Evolutionary conservation across 805 yeast genomes (phyloP).

Genomic region (Kazachstania africana): DNA sequence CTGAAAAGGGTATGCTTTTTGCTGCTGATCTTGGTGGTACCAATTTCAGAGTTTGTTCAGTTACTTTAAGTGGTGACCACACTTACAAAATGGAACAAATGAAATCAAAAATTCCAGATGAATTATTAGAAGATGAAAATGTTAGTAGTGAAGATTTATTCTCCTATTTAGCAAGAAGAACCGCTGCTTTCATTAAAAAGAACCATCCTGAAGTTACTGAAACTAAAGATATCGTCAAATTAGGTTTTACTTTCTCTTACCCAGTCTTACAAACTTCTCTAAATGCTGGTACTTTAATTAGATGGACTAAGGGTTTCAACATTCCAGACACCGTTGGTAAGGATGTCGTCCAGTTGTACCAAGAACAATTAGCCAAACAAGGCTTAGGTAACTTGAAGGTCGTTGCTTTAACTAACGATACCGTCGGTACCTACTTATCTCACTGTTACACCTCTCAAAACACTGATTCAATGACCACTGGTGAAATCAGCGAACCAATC

Average conservation of each 20-base stretch:
- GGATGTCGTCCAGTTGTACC: slow-evolving; percentile 69
- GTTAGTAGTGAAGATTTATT: slow-evolving; percentile 54
- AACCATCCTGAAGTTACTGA: slow-evolving; percentile 42
- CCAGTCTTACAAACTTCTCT: slow-evolving; percentile 83
- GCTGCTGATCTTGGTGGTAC: slow-evolving; percentile 97
- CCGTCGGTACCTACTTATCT: slow-evolving; percentile 86
- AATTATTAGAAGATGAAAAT: slow-evolving; percentile 47
- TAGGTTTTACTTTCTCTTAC: slow-evolving; percentile 92
- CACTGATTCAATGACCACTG: slow-evolving; percentile 36
- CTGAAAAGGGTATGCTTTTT: slow-evolving; percentile 67
- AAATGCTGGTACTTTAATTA: slow-evolving; percentile 64
- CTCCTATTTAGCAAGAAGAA: slow-evolving; percentile 58
- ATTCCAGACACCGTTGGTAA: slow-evolving; percentile 74
- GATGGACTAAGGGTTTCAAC: slow-evolving; percentile 95
- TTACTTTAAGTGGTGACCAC: slow-evolving; percentile 61
- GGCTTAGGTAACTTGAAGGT: slow-evolving; percentile 49
- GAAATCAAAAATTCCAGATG: slow-evolving; percentile 70
- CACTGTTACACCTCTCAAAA: slow-evolving; percentile 61
- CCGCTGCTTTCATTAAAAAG: slow-evolving; percentile 48
- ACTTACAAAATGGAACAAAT: slow-evolving; percentile 64
- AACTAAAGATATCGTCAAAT: slow-evolving; percentile 32
- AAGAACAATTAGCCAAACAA: slow-evolving; percentile 48
- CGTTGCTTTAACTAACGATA: slow-evolving; percentile 88
- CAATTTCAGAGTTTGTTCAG: slow-evolving; percentile 89
- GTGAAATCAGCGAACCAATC: slow-evolving; percentile 61